phyloP scores from a whole-genome alignment of 129 eudicot species.

The Pseudognaphalium luteoalbum region DNA sequence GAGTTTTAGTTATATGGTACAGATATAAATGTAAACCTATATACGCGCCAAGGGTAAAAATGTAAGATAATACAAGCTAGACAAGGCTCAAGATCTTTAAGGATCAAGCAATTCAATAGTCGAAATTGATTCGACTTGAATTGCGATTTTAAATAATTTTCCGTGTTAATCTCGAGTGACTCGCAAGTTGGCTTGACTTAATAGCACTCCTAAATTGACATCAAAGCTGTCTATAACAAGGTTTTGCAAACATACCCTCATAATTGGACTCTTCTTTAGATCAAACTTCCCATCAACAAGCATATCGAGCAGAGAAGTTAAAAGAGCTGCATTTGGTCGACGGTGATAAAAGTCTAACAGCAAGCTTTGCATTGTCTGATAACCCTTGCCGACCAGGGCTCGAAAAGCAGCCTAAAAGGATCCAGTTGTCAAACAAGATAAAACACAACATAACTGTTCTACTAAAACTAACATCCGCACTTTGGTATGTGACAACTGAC shows the following conservation, averaged over 20 bases:
- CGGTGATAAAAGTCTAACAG: conserved; percentile 81
- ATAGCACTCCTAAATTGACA: background rate
- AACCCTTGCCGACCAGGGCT: conserved; percentile 92
- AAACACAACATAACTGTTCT: conserved; percentile 6
- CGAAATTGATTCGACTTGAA: background rate
- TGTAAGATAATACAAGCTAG: background rate
- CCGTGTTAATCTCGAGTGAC: background rate
- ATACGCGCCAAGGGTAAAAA: background rate
- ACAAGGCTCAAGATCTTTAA: background rate
- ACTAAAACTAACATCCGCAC: background rate
- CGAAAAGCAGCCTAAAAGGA: conserved; percentile 73
- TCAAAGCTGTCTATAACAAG: background rate
- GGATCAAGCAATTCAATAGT: background rate
- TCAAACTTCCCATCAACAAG: conserved; percentile 96
- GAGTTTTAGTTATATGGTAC: background rate
- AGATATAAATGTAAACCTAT: background rate
- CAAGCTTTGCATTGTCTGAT: conserved; percentile 81
- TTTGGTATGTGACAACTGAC: conserved; percentile 17
- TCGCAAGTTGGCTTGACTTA: background rate
- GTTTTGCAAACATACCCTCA: conserved; percentile 51
- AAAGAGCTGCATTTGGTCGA: conserved; percentile 74
- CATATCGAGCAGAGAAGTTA: conserved; percentile 86
- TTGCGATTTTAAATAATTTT: background rate
- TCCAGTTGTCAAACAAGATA: background rate
- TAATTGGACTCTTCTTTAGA: conserved; percentile 57